Percentiles rank a stretch among this genome's conserved stretches.
Conservation (phyloP, 306 rosid genomes). For the Gastrolobium bilobum region DNA sequence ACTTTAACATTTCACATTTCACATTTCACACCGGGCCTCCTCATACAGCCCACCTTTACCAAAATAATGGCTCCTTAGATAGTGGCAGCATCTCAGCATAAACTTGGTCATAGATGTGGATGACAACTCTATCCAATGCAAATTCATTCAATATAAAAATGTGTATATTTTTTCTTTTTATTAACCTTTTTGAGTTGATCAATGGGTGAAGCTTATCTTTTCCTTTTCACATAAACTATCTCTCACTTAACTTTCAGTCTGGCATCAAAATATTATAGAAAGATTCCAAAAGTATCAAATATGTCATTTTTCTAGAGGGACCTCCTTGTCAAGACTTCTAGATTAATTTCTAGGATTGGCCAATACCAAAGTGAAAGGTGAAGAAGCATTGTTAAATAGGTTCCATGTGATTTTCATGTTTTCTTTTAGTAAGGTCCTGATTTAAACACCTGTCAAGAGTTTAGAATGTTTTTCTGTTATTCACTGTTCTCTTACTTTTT, state of each 20-base stretch:
- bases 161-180: neutral
- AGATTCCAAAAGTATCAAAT: conserved; percentile 44
- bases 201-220: conserved; percentile 21
- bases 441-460: neutral
- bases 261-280: neutral
- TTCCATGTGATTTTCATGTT: conserved; percentile 37
- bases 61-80: conserved; percentile 28
- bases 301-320: conserved; percentile 19
- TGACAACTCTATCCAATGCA: conserved; percentile 31
- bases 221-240: neutral
- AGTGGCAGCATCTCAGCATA: conserved; percentile 47
- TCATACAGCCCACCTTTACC: conserved; percentile 40
- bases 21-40: conserved; percentile 29
- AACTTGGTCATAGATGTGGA: conserved; percentile 39
- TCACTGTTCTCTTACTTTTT: conserved; percentile 19
- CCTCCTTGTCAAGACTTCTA: conserved; percentile 46
- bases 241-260: neutral
- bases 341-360: conserved; percentile 34
- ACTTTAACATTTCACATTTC: conserved; percentile 43
- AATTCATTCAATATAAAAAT: conserved; percentile 1
- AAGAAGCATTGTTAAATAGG: conserved; percentile 23
- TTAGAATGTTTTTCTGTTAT: conserved; percentile 35
- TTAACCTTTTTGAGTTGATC: conserved; percentile 15
- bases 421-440: conserved; percentile 1
- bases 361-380: conserved; percentile 29